phyloP scores from a whole-genome alignment of 2,329 filamentous ascomycete genomes.

The Alternaria triticimaculans region DNA sequence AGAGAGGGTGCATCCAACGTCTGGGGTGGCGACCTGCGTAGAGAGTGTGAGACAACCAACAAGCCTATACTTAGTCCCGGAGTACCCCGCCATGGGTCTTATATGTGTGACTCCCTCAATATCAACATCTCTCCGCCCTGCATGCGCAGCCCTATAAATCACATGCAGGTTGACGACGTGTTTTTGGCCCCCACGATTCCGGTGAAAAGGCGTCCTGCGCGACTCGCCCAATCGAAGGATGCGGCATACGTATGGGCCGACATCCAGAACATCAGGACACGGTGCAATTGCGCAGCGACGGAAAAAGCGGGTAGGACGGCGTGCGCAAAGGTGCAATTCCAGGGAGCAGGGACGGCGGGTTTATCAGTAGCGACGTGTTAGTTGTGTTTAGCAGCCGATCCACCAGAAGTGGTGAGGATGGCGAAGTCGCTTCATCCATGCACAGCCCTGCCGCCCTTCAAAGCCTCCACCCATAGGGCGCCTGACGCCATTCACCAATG shows the following conservation, averaged over 20 bases:
- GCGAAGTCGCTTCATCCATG: conserved; percentile 9
- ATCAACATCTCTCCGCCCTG: conserved; percentile 3
- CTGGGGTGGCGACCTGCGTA: neutral
- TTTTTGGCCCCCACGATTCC: conserved; percentile 30
- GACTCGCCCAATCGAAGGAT: conserved; percentile 12
- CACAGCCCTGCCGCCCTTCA: conserved; percentile 24
- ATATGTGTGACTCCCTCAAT: conserved; percentile 3
- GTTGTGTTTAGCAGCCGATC: neutral
- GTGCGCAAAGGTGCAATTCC: conserved; percentile 20
- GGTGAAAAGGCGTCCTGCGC: conserved; percentile 14
- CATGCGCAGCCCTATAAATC: conserved; percentile 9
- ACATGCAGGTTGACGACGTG: conserved; percentile 13
- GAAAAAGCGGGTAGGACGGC: conserved; percentile 5
- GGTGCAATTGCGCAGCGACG: conserved; percentile 3
- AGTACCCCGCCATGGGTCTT: neutral
- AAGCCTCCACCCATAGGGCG: conserved; percentile 12
- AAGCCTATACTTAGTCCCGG: neutral
- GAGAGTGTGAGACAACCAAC: neutral
- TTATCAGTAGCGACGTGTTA: conserved; percentile 14
- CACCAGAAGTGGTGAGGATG: conserved; percentile 6
- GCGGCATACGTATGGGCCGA: conserved; percentile 13
- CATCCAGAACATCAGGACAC: conserved; percentile 16
- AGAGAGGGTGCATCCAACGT: neutral
- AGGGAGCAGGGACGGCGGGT: conserved; percentile 11
- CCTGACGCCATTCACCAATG: conserved; percentile 19